Percentiles rank a stretch among this genome's conserved stretches.
Conservation (phyloP, 371 early-diverging fungal genomes). For the Mortierella sp. region DNA sequence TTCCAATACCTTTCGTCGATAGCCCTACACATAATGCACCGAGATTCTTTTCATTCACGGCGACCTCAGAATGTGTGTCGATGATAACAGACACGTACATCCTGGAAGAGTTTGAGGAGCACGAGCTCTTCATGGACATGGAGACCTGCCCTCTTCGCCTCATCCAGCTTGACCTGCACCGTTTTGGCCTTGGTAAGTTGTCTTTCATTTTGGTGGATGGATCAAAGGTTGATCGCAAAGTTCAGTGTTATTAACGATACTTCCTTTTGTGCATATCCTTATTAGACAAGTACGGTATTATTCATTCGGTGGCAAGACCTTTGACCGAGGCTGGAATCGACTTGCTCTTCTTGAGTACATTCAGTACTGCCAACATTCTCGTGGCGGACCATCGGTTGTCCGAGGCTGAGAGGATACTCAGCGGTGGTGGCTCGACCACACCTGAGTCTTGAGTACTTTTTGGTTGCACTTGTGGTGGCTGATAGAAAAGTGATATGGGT, state of each 20-base stretch:
- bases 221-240: too few relatives aligned
- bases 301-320: conserved; percentile 81
- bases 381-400: conserved; percentile 61
- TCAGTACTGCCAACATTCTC: conserved; percentile 79
- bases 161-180: conserved; percentile 80
- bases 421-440: conserved; percentile 33
- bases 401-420: conserved; percentile 48
- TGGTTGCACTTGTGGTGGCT: neutral
- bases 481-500: neutral
- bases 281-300: conserved; percentile 78
- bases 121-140: conserved; percentile 70
- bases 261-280: conserved; percentile 15
- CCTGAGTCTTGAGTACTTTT: neutral
- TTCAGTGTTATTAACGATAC: neutral
- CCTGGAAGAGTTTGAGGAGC: conserved; percentile 71
- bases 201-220: neutral
- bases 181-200: conserved; percentile 61
- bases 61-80: conserved; percentile 79
- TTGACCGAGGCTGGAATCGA: conserved; percentile 75
- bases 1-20: neutral
- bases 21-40: conserved; percentile 35
- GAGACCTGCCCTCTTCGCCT: conserved; percentile 71
- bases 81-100: conserved; percentile 75
- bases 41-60: conserved; percentile 80
- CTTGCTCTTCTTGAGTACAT: conserved; percentile 79